Percentiles rank a stretch among this genome's conserved stretches.
Evolutionary conservation across 2,329 filamentous ascomycete genomes (phyloP).

Genomic region (Nemania serpens): DNA sequence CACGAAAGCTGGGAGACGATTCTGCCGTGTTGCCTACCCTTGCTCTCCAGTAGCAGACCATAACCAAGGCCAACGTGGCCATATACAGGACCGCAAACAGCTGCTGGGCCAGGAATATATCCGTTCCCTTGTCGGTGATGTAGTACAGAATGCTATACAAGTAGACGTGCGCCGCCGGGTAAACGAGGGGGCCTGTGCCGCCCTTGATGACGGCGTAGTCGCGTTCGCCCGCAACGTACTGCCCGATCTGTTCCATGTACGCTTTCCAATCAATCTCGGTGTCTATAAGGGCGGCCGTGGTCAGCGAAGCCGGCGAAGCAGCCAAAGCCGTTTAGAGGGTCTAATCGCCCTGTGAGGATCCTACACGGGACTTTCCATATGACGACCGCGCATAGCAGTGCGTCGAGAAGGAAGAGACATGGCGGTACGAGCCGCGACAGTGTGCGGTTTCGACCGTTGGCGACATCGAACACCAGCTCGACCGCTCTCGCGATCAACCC

Average conservation of each 20-base stretch:
- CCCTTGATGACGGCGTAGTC: slow-evolving; percentile 87
- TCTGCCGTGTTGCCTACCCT: slow-evolving; percentile 53
- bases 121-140: slow-evolving; percentile 73
- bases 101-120: slow-evolving; percentile 81
- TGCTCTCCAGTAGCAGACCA: slow-evolving; percentile 79
- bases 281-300: slow-evolving; percentile 53
- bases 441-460: slow-evolving; percentile 51
- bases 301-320: not conserved
- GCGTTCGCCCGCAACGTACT: slow-evolving; percentile 81
- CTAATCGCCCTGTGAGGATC: slow-evolving; percentile 12
- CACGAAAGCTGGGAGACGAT: not conserved
- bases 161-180: slow-evolving; percentile 93
- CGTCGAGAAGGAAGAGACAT: slow-evolving; percentile 71
- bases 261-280: slow-evolving; percentile 98
- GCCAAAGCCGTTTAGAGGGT: not conserved
- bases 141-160: slow-evolving; percentile 81
- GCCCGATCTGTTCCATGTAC: slow-evolving; percentile 91
- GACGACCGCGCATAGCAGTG: slow-evolving; percentile 71
- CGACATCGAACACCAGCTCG: slow-evolving; percentile 48
- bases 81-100: slow-evolving; percentile 84
- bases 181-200: slow-evolving; percentile 90
- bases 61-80: slow-evolving; percentile 72
- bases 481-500: slow-evolving; percentile 37
- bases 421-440: slow-evolving; percentile 59
- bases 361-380: slow-evolving; percentile 86